These are phyloP conservation scores for Xerocomus minutiporus DNA, from an alignment of 1,284 basidiomycete species.

Conservation along the genomic window DNA sequence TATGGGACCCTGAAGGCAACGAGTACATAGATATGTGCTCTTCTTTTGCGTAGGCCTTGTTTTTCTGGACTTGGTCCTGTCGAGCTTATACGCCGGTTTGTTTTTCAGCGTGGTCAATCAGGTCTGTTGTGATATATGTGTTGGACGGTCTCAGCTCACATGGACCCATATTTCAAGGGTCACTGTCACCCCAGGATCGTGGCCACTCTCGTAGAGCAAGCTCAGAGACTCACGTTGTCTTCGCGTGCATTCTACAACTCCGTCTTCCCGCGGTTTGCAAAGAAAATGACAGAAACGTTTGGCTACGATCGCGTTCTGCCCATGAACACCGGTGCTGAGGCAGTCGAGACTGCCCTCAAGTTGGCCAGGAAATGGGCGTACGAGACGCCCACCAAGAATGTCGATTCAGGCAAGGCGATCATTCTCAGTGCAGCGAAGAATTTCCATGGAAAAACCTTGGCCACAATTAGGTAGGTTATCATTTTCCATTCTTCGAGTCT, in stretches of 20 bases:
- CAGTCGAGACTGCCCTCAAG: constrained; percentile 88
- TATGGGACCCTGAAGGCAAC: constrained; percentile 94
- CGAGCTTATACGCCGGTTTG: background rate
- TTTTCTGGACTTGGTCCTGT: background rate
- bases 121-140: constrained; percentile 36
- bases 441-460: constrained; percentile 94
- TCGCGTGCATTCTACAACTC: constrained; percentile 97
- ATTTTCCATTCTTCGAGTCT: background rate
- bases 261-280: constrained; percentile 84
- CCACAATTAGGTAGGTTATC: constrained; percentile 66
- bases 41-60: constrained; percentile 74
- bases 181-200: constrained; percentile 95
- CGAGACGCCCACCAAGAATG: constrained; percentile 71
- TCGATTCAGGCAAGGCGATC: constrained; percentile 65
- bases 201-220: constrained; percentile 77
- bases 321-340: constrained; percentile 99
- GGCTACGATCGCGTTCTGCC: constrained; percentile 94
- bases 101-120: constrained; percentile 76
- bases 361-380: constrained; percentile 93
- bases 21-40: constrained; percentile 96
- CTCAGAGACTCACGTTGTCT: constrained; percentile 87
- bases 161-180: constrained; percentile 44
- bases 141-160: background rate
- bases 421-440: constrained; percentile 85
- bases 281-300: constrained; percentile 81